Conservation (phyloP, 768 basidiomycete species). For the Lentinula detonsa region DNA sequence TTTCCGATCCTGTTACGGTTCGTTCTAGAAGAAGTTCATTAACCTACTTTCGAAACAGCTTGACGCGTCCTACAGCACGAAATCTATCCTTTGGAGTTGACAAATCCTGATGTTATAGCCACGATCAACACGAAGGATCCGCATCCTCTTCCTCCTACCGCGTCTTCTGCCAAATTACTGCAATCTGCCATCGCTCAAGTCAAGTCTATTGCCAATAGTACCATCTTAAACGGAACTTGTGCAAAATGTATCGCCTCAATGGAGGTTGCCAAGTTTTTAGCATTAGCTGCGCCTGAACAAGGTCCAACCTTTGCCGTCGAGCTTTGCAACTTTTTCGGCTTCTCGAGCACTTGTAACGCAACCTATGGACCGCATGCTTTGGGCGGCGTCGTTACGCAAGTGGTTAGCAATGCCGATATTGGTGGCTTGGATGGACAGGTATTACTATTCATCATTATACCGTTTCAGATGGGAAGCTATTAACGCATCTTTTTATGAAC, state of each 20-base stretch:
- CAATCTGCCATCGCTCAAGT: slow-evolving; percentile 51
- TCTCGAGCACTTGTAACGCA: slow-evolving; percentile 43
- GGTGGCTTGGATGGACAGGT: slow-evolving; percentile 74
- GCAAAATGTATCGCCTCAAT: slow-evolving; percentile 55
- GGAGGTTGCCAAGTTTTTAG: slow-evolving; percentile 60
- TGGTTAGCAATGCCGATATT: slow-evolving; percentile 63
- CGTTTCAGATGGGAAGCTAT: background rate
- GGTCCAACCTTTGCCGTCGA: slow-evolving; percentile 51
- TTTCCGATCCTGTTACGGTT: slow-evolving; percentile 67
- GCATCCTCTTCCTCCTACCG: slow-evolving; percentile 57
- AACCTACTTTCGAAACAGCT: background rate
- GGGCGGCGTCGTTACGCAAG: slow-evolving; percentile 65
- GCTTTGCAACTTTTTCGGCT: slow-evolving; percentile 56
- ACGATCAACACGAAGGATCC: slow-evolving; percentile 55
- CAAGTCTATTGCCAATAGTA: slow-evolving; percentile 45
- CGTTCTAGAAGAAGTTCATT: slow-evolving; percentile 1
- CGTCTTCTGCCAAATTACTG: slow-evolving; percentile 39
- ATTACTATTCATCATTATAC: slow-evolving; percentile 5
- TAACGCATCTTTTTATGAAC: background rate
- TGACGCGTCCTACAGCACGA: slow-evolving; percentile 34
- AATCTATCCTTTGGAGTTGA: slow-evolving; percentile 55
- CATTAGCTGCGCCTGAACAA: slow-evolving; percentile 55
- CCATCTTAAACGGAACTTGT: slow-evolving; percentile 49
- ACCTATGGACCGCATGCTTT: slow-evolving; percentile 40
- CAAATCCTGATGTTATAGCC: slow-evolving; percentile 56